Percentiles rank a stretch among this genome's conserved stretches.
Conservation (phyloP, 208 protist genomes). For the Trichomonas gallinae region DNA sequence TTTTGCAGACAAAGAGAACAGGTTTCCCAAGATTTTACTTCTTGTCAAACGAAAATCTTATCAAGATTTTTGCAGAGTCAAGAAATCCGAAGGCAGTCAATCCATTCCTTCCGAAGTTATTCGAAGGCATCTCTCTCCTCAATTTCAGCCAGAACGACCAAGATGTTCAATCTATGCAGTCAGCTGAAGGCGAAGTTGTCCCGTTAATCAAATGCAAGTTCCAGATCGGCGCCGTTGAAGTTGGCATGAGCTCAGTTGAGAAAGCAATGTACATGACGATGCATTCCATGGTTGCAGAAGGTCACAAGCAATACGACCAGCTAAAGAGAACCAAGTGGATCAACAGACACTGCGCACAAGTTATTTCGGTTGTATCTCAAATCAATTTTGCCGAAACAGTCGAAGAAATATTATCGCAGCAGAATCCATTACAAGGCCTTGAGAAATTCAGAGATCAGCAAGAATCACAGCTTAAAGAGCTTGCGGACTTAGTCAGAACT, state of each 20-base stretch:
- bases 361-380: constrained; percentile 70
- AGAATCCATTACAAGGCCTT: constrained; percentile 84
- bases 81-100: constrained; percentile 48
- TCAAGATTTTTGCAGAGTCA: constrained; percentile 78
- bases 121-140: constrained; percentile 35
- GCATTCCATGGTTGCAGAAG: constrained; percentile 20
- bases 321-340: constrained; percentile 62
- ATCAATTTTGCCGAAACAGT: constrained; percentile 71
- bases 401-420: constrained; percentile 56
- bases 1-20: constrained; percentile 56
- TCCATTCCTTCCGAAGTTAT: constrained; percentile 48
- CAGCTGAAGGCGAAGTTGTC: not conserved
- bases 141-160: constrained; percentile 46
- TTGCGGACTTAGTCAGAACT: constrained; percentile 65
- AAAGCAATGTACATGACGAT: constrained; percentile 75
- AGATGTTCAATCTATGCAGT: constrained; percentile 63
- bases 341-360: constrained; percentile 67
- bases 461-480: constrained; percentile 34
- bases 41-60: constrained; percentile 65
- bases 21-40: constrained; percentile 56
- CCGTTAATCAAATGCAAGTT: not conserved
- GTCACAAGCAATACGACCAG: constrained; percentile 44
- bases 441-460: constrained; percentile 69
- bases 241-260: constrained; percentile 83
- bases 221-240: constrained; percentile 66